Evolutionary conservation across 2,329 filamentous ascomycete species (phyloP), one percentile per base, ranked within the genome.

Genomic region (Fusarium clavum): DNA sequence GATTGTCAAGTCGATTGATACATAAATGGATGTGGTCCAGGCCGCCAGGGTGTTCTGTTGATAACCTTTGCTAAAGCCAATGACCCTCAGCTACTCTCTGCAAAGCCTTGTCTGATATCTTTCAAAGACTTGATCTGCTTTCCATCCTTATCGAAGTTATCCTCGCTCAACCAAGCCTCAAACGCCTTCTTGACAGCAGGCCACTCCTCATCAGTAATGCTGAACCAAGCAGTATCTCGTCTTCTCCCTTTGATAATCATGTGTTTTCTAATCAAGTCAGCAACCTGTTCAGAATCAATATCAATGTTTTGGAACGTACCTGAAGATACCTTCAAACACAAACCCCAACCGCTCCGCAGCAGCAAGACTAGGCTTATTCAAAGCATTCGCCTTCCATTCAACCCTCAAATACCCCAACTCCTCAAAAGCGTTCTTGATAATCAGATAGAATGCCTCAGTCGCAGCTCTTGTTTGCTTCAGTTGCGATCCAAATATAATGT

Each of bases 331-430:
- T 75, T 92, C 89, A 70, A 79, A 87, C 0, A 76, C 76, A 69
- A 91, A 91, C 0, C 90, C 90, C 11, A 90, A 75, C 4, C 90
- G 79, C 69, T 78, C 60, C 1, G 89, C 90, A 0, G 89, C 88
- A 6, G 82, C 78, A 16, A 82, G 78, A 46, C 87, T 89, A 1
- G 84, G 80, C 38, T 71, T 79, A 73, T 91, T 91, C 13, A 88
- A 77, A 18, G 81, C 70, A 73, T 91, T 84, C 56, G 87, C 88
- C 72, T 91, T 91, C 89, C 90, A 91, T 75, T 91, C 88, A 6
- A 90, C 83, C 10, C 89, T 80, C 6, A 84, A 76, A 73, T 87
- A 89, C 0, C 84, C 82, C 24, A 90, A 74, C 4, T 82, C 80
- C 6, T 86, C 73, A 69, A 91, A 87, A 0, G 83, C 83, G 57